A percentile compares a stretch with the other conserved stretches of the same genome.
phyloP scores from a whole-genome alignment of 345 rosid species.

The Rhizophora mangle region DNA sequence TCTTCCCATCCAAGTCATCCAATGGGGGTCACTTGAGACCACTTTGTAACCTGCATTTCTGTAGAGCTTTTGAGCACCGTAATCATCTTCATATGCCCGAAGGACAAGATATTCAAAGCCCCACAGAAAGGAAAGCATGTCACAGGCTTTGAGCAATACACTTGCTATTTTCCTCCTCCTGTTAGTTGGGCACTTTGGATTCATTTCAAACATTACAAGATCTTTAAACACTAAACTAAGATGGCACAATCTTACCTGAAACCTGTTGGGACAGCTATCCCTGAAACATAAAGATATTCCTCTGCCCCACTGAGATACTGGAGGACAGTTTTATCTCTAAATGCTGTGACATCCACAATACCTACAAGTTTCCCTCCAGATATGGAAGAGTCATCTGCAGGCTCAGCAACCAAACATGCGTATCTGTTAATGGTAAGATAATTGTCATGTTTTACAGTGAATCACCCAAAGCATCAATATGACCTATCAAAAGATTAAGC shows the following conservation, averaged over 20 bases:
- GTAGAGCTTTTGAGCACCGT: slow-evolving; percentile 62
- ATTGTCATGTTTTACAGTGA: background rate
- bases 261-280: slow-evolving; percentile 62
- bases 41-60: slow-evolving; percentile 69
- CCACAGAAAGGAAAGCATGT: slow-evolving; percentile 53
- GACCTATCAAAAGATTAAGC: slow-evolving; percentile 8
- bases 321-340: slow-evolving; percentile 53
- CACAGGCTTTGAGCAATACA: slow-evolving; percentile 66
- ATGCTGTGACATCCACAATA: slow-evolving; percentile 67
- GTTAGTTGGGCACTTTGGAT: slow-evolving; percentile 1
- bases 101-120: slow-evolving; percentile 63
- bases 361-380: slow-evolving; percentile 50
- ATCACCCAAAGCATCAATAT: slow-evolving; percentile 8
- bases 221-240: background rate
- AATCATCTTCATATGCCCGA: slow-evolving; percentile 76
- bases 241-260: slow-evolving; percentile 41
- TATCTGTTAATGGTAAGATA: slow-evolving; percentile 41
- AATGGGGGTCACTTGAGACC: slow-evolving; percentile 53
- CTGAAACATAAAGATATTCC: slow-evolving; percentile 82
- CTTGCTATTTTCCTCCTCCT: slow-evolving; percentile 77
- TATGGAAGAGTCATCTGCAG: slow-evolving; percentile 24
- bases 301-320: slow-evolving; percentile 48
- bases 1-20: slow-evolving; percentile 74
- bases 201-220: background rate
- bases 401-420: slow-evolving; percentile 79